phyloP scores from a whole-genome alignment of 2,329 filamentous ascomycete genomes.

The Beauveria asiatica region DNA sequence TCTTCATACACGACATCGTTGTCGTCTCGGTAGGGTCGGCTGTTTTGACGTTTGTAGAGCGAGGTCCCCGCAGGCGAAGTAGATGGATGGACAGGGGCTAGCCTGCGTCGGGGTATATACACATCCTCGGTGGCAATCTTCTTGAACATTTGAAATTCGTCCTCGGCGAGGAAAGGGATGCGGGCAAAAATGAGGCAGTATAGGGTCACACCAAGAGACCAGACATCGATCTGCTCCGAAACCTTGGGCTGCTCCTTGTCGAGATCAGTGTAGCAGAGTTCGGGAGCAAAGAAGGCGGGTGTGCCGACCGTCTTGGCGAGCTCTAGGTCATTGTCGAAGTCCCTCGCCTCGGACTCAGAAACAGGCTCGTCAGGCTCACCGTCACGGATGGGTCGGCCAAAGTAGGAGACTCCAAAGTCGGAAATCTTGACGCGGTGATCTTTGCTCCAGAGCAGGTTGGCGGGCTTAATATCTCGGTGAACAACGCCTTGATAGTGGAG shows the following conservation, averaged over 20 bases:
- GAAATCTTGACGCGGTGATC: constrained; percentile 92
- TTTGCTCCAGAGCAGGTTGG: constrained; percentile 80
- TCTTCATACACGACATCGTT: constrained; percentile 78
- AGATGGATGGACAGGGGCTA: constrained; percentile 64
- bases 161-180: constrained; percentile 85
- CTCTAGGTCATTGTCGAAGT: constrained; percentile 88
- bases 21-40: constrained; percentile 63
- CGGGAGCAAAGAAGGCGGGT: constrained; percentile 93
- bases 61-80: constrained; percentile 47
- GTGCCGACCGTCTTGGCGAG: constrained; percentile 98
- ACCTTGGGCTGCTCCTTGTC: constrained; percentile 65
- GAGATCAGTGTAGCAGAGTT: constrained; percentile 83
- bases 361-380: constrained; percentile 67
- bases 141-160: constrained; percentile 85
- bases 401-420: constrained; percentile 96
- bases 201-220: constrained; percentile 91
- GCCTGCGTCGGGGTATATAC: constrained; percentile 72
- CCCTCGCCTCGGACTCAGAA: constrained; percentile 73
- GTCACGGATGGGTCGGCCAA: constrained; percentile 78
- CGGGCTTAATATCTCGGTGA: constrained; percentile 78
- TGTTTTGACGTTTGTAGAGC: constrained; percentile 48
- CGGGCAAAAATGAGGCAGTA: constrained; percentile 93
- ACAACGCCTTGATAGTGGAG: constrained; percentile 81
- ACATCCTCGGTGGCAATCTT: constrained; percentile 90
- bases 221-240: constrained; percentile 91